A percentile compares a stretch with the other conserved stretches of the same genome.
Evolutionary conservation across 2,329 filamentous ascomycete genomes (phyloP).

Genomic region (Aspergillus sp.): DNA sequence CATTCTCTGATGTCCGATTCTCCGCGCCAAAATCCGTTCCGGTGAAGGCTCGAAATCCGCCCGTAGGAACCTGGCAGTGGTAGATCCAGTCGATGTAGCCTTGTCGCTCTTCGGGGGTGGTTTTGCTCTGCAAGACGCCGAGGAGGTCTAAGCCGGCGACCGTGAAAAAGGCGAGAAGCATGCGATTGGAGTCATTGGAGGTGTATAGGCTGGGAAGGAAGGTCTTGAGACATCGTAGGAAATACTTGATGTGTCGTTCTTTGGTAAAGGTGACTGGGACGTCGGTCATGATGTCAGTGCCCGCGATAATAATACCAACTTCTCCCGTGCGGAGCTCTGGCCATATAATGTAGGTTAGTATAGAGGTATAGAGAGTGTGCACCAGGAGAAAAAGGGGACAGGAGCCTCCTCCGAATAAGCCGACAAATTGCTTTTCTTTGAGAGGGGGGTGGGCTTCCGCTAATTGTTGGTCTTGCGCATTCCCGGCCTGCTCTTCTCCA

Average conservation of each 20-base stretch:
- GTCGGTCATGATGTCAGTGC: conserved; percentile 27
- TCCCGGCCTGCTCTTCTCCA: not conserved
- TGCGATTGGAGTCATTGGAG: conserved; percentile 83
- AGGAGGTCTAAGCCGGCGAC: conserved; percentile 83
- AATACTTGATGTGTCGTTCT: conserved; percentile 81
- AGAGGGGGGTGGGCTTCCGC: not conserved
- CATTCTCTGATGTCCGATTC: conserved; percentile 53
- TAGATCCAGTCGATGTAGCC: conserved; percentile 76
- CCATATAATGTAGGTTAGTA: not conserved
- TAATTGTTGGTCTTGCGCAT: not conserved
- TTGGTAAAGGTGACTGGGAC: conserved; percentile 41
- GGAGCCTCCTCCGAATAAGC: not conserved
- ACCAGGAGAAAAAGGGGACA: not conserved
- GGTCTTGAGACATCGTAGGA: conserved; percentile 81
- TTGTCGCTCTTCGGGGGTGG: conserved; percentile 55
- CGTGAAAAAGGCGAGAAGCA: conserved; percentile 87
- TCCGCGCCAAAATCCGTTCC: conserved; percentile 59
- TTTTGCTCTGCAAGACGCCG: conserved; percentile 59
- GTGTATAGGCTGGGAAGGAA: conserved; percentile 82
- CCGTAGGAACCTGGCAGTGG: conserved; percentile 77
- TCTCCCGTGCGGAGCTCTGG: not conserved
- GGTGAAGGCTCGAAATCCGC: conserved; percentile 86
- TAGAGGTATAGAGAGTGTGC: not conserved
- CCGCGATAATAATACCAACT: not conserved
- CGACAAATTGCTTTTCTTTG: not conserved